A percentile compares a stretch with the other conserved stretches of the same genome.
These are phyloP conservation scores for Umbelopsis ramanniana DNA, from an alignment of 192 early-diverging fungal species.

Conservation along the genomic window DNA sequence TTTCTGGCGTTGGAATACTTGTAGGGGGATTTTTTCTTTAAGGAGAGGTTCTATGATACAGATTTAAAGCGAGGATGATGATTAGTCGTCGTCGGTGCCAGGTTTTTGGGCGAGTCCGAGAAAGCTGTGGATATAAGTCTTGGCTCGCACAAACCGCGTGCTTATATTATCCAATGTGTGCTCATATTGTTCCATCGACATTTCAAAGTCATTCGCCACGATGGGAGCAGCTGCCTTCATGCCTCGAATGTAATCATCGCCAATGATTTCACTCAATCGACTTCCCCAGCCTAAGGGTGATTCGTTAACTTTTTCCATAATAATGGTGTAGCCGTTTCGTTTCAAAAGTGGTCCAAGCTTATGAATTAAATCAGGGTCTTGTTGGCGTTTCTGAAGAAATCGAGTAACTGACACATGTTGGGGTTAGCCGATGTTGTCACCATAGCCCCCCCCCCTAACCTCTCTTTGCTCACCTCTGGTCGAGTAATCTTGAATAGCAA, in stretches of 20 bases:
- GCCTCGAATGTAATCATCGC: slow-evolving; percentile 10
- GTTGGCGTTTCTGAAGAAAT: not conserved
- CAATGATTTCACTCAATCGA: not conserved
- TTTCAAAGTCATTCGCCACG: not conserved
- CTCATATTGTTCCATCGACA: not conserved
- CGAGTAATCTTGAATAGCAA: not conserved
- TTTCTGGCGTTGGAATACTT: too few species aligned
- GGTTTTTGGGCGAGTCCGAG: slow-evolving; percentile 5
- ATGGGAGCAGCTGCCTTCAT: slow-evolving; percentile 7
- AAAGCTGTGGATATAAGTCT: not conserved
- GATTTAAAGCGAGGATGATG: not conserved
- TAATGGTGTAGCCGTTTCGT: not conserved
- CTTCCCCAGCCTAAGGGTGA: slow-evolving; percentile 2
- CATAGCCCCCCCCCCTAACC: too few species aligned
- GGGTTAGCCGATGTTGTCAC: too few species aligned
- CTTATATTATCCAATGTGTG: not conserved
- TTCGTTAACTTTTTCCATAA: not conserved
- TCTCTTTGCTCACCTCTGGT: not conserved
- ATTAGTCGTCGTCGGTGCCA: not conserved
- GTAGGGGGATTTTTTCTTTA: not conserved
- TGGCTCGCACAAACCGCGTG: not conserved
- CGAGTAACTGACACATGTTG: not conserved
- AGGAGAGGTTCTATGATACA: slow-evolving; percentile 3
- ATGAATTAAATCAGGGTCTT: slow-evolving; percentile 9
- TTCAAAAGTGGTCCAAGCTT: not conserved